Evolutionary conservation across 257 asterid species (phyloP), one percentile per base, ranked within the genome.

Genomic region (Verbena officinalis): DNA sequence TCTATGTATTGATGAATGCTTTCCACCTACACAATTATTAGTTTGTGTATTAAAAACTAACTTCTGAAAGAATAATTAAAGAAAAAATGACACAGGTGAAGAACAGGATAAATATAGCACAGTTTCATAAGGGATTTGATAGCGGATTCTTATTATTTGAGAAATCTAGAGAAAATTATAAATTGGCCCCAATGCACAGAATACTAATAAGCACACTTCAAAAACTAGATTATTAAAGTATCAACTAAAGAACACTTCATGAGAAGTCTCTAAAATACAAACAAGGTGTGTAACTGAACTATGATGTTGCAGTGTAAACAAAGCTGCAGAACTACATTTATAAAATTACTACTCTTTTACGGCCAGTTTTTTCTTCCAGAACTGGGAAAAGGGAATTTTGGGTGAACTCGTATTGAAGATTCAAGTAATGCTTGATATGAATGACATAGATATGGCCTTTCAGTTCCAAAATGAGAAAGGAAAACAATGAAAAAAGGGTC

Each of bases 1-100:
- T 88, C 97, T 71, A 94, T 77, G 72, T 90, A 80, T 73, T 94
- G 97, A 75, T 90, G 99, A 75, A 90, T 86, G 80, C 90, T 88
- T 75, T 90, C 99, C 58, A 81, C 95, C 99, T 94, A 53, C 62
- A 70, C 20, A 57, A 56, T 54, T 48, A 30, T 8, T 49, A 58
- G 43, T 27, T 2, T 59, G 59, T 23, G 59, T 43, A 16, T 49
- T 21, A 58, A 33, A 53, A 68, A 57, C 46, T 48, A 38, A 22
- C 31, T 10, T 31, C 5, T 19, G 17, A 45, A 72, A 42, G 12
- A 15, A 48, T n/a, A 62, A 52, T 15, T 61, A 33, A 5, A 14
- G 50, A 49, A 24, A 33, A 15, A 50, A 22, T 55, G 43, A 34
- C 63, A 50, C 44, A 54, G 43, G 10, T 20, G 15, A 17, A 34